Evolutionary conservation across 2,329 filamentous ascomycete species (phyloP).

Genomic region (Trichoderma sp.): DNA sequence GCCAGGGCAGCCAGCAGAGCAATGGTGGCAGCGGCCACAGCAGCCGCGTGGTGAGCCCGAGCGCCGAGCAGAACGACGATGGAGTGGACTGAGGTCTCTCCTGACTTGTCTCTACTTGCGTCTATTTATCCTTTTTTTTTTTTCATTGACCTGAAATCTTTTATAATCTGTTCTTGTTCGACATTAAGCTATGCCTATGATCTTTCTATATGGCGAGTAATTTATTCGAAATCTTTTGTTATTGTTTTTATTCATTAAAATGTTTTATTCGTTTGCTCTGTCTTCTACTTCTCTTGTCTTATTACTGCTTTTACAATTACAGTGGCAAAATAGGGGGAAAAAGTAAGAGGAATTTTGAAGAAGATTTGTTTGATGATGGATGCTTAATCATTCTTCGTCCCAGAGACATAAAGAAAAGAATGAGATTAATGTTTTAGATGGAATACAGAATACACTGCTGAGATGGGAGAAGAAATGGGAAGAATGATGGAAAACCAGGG

Average conservation of each 20-base stretch:
- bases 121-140: not conserved
- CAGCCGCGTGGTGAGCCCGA: conserved; percentile 33
- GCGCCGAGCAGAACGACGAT: conserved; percentile 36
- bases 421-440: not conserved
- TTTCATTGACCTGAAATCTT: not conserved
- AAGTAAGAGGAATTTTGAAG: not conserved
- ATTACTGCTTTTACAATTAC: conserved; percentile 10
- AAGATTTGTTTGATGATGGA: not conserved
- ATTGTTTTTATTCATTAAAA: not conserved
- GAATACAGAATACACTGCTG: not conserved
- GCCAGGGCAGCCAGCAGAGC: conserved; percentile 41
- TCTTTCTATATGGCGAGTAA: conserved; percentile 8
- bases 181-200: not conserved
- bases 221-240: not conserved
- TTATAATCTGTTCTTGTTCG: not conserved
- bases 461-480: not conserved
- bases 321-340: not conserved
- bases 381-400: not conserved
- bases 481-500: not conserved
- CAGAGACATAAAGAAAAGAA: not conserved
- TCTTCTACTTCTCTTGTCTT: conserved; percentile 5
- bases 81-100: conserved; percentile 40
- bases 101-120: not conserved
- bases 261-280: not conserved
- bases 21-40: conserved; percentile 18